A percentile compares a stretch with the other conserved stretches of the same genome.
Conservation (phyloP, 768 basidiomycete genomes). For the Glaciozyma antarctica region DNA sequence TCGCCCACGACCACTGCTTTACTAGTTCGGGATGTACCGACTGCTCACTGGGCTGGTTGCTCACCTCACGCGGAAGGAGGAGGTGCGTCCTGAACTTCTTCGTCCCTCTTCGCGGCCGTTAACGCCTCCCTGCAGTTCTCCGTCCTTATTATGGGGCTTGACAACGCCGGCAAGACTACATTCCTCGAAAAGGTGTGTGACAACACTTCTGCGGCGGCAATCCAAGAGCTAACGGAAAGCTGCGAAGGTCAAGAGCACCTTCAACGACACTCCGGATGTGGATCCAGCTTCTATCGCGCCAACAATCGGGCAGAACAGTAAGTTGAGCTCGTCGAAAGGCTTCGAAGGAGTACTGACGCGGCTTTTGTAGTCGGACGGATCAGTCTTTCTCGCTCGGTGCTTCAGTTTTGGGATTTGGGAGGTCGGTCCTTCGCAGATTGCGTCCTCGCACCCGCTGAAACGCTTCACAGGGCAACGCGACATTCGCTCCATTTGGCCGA, state of each 20-base stretch:
- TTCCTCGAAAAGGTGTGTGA: slow-evolving; percentile 6
- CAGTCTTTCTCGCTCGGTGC: slow-evolving; percentile 78
- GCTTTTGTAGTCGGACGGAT: slow-evolving; percentile 70
- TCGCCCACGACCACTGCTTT: no score
- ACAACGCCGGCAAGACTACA: slow-evolving; percentile 77
- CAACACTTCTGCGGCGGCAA: accelerated
- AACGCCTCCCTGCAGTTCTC: slow-evolving; percentile 56
- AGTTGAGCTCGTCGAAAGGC: slow-evolving; percentile 36
- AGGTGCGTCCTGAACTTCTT: slow-evolving; percentile 8
- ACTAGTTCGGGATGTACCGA: no score
- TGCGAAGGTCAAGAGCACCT: slow-evolving; percentile 93
- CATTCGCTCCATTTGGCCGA: slow-evolving; percentile 85
- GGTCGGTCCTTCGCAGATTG: slow-evolving; percentile 5
- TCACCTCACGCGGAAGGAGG: background rate
- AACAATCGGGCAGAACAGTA: slow-evolving; percentile 96
- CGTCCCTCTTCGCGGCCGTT: slow-evolving; percentile 29
- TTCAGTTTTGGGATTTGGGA: slow-evolving; percentile 95
- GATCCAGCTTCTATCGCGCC: slow-evolving; percentile 87
- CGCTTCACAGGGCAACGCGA: slow-evolving; percentile 63
- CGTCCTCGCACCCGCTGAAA: no score
- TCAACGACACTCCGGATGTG: slow-evolving; percentile 77
- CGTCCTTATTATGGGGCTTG: slow-evolving; percentile 85
- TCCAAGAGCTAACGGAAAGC: slow-evolving; percentile 52
- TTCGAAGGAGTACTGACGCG: background rate
- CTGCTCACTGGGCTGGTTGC: background rate